A percentile compares a stretch with the other conserved stretches of the same genome.
These are phyloP conservation scores for Fagopyrum esculentum DNA, from an alignment of 148 eudicot species.

Conservation along the genomic window DNA sequence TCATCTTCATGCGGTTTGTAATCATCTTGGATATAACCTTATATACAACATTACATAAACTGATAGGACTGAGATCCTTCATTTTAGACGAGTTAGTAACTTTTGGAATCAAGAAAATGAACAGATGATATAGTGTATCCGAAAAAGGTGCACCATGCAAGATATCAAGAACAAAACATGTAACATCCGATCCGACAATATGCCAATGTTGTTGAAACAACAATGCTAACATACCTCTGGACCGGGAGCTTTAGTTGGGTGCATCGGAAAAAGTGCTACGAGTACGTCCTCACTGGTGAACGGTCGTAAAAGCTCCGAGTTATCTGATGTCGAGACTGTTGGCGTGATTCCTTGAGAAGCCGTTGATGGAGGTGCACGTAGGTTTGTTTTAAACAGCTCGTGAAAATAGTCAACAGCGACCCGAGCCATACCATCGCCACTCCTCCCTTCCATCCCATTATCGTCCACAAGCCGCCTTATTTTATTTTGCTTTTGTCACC, in stretches of 20 bases:
- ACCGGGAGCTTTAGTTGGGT: neutral
- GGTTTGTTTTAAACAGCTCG: neutral
- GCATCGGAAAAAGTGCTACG: neutral
- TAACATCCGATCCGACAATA: neutral
- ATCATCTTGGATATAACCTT: no score
- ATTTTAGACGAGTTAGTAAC: neutral
- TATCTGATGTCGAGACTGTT: neutral
- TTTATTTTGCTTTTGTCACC: neutral
- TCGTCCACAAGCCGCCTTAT: neutral
- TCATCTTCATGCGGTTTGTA: no score
- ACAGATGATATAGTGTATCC: neutral
- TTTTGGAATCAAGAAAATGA: neutral
- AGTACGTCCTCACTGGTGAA: neutral
- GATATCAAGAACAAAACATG: neutral
- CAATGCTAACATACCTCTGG: neutral
- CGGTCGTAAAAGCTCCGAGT: neutral
- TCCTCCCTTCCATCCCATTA: neutral
- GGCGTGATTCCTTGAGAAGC: neutral
- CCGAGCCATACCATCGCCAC: neutral
- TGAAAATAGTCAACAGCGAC: neutral
- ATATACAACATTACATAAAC: neutral
- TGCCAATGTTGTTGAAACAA: neutral
- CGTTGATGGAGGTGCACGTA: neutral
- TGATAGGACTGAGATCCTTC: slow-evolving; percentile 4
- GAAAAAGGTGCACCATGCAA: neutral